phyloP scores from a whole-genome alignment of 1,284 basidiomycete species.

The Cryptococcus maquisensis region DNA sequence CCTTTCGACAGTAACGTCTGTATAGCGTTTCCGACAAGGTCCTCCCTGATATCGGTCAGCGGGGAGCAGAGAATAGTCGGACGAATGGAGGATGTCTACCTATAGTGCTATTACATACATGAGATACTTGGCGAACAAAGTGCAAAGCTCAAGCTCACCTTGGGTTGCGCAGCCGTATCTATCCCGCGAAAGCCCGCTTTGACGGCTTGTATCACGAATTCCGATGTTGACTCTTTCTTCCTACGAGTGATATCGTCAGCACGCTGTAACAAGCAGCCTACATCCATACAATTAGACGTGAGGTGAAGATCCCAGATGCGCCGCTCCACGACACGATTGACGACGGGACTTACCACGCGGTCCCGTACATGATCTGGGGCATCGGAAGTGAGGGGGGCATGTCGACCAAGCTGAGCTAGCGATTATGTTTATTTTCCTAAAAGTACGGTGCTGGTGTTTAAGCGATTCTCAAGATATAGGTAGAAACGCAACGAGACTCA shows the following conservation, averaged over 20 bases:
- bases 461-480: no score
- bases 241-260: constrained; percentile 35
- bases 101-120: constrained; percentile 58
- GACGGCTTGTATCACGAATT: constrained; percentile 65
- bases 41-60: constrained; percentile 55
- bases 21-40: constrained; percentile 69
- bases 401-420: no score
- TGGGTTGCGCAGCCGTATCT: constrained; percentile 72
- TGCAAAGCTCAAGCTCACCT: constrained; percentile 49
- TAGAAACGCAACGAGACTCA: no score
- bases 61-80: neutral
- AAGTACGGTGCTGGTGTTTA: no score
- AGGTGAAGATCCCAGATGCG: no score
- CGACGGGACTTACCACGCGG: constrained; percentile 56
- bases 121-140: neutral
- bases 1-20: constrained; percentile 55
- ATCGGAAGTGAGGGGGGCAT: constrained; percentile 9
- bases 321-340: constrained; percentile 23
- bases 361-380: constrained; percentile 62
- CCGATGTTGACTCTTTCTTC: constrained; percentile 68
- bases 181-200: constrained; percentile 70
- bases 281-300: no score
- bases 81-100: constrained; percentile 47
- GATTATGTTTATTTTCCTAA: no score
- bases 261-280: no score